Conservation (phyloP, 1,139 yeast genomes). For the Yamadazyma taylorii region DNA sequence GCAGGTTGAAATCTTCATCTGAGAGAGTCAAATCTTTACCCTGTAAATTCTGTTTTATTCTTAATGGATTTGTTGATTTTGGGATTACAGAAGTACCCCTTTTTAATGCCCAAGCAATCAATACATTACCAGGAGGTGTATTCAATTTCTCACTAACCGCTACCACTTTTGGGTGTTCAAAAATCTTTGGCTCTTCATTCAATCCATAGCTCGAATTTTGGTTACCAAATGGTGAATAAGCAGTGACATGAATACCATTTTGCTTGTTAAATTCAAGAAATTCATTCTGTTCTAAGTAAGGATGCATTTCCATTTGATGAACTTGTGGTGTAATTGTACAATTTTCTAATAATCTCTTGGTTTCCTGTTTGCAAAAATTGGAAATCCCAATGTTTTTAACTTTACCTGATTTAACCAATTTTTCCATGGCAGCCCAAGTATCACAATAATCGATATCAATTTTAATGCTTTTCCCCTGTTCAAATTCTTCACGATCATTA, state of each 20-base stretch:
- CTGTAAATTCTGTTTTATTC: slow-evolving; percentile 4
- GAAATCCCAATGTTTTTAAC: slow-evolving; percentile 66
- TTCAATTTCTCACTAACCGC: slow-evolving; percentile 1
- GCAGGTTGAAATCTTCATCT: slow-evolving; percentile 5
- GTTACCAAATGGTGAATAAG: slow-evolving; percentile 6
- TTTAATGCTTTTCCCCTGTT: slow-evolving; percentile 5
- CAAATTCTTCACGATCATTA: slow-evolving; percentile 2
- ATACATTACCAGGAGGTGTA: slow-evolving; percentile 3
- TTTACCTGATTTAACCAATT: slow-evolving; percentile 50
- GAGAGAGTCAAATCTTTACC: slow-evolving; percentile 1
- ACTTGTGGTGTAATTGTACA: slow-evolving; percentile 26
- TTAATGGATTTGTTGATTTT: slow-evolving; percentile 4
- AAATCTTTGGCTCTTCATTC: slow-evolving; percentile 1
- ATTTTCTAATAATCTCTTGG: slow-evolving; percentile 40
- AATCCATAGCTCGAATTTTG: slow-evolving; percentile 2
- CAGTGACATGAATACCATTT: slow-evolving; percentile 5
- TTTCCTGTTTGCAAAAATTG: slow-evolving; percentile 26
- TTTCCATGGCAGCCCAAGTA: slow-evolving; percentile 74
- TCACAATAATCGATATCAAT: slow-evolving; percentile 17
- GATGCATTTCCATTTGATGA: slow-evolving; percentile 8
- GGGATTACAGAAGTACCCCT: slow-evolving; percentile 16
- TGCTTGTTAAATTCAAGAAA: slow-evolving; percentile 5
- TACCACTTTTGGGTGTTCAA: slow-evolving; percentile 6
- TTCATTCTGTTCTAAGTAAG: slow-evolving; percentile 6
- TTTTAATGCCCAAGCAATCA: slow-evolving; percentile 7